Conservation (phyloP, 169 alveolate genomes). For the Eimeria necatrix region DNA sequence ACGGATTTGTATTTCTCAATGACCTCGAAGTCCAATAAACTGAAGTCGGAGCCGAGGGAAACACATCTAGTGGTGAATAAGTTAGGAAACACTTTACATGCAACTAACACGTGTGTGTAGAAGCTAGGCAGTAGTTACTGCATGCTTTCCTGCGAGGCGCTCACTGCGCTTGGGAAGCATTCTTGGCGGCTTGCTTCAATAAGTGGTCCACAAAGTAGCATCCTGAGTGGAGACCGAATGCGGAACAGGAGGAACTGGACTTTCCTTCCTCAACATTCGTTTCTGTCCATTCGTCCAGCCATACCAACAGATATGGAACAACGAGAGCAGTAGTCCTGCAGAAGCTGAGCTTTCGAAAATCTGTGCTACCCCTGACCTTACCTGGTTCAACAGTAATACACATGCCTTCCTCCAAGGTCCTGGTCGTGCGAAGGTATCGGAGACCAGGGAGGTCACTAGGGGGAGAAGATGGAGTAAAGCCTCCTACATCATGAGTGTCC, state of each 20-base stretch:
- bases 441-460: slow-evolving; percentile 89
- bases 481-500: slow-evolving; percentile 95
- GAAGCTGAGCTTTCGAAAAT: neutral
- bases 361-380: neutral
- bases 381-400: slow-evolving; percentile 95
- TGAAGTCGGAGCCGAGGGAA: neutral
- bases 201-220: slow-evolving; percentile 83
- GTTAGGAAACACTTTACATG: too few relatives aligned
- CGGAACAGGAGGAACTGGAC: neutral
- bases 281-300: neutral
- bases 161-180: slow-evolving; percentile 76
- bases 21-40: slow-evolving; percentile 81
- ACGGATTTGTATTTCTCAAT: slow-evolving; percentile 86
- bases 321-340: neutral
- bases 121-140: neutral
- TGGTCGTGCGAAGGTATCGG: slow-evolving; percentile 89
- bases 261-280: neutral
- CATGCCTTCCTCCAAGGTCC: slow-evolving; percentile 89
- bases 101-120: too few relatives aligned
- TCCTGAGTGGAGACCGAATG: slow-evolving; percentile 16
- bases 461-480: slow-evolving; percentile 89
- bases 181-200: slow-evolving; percentile 83
- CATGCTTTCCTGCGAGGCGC: neutral
- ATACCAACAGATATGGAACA: neutral
- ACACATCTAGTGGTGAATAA: too few relatives aligned